Evolutionary conservation across 1,284 basidiomycete species (phyloP).

Genomic region (Ganoderma resinaceum): DNA sequence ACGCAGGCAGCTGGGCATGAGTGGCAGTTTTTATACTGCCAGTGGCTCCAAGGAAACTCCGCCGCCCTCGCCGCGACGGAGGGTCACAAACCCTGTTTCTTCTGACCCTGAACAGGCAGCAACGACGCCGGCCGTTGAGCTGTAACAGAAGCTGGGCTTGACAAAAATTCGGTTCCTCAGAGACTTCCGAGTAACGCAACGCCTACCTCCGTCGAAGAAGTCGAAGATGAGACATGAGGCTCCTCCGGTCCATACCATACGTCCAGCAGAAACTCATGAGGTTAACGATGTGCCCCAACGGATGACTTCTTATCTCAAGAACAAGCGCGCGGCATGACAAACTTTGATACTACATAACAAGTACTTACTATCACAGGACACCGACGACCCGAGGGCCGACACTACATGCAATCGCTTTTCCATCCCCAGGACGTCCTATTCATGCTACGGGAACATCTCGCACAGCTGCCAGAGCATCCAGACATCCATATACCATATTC

Average conservation of each 20-base stretch:
- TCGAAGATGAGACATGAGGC: background rate
- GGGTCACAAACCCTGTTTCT: background rate
- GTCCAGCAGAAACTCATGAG: background rate
- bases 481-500: background rate
- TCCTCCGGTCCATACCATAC: background rate
- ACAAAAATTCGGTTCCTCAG: background rate
- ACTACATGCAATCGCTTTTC: background rate
- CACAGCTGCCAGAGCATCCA: background rate
- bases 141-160: background rate
- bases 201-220: no score
- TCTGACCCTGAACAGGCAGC: background rate
- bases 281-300: background rate
- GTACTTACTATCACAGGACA: no score
- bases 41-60: background rate
- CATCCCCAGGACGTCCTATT: background rate
- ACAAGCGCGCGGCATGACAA: background rate
- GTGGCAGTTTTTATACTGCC: background rate
- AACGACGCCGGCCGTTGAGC: background rate
- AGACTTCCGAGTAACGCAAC: no score
- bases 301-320: background rate
- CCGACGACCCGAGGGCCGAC: no score
- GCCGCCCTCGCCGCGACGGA: background rate
- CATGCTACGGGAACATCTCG: background rate
- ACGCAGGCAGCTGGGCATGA: no score
- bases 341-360: no score